Conservation (phyloP, 495 filamentous ascomycete genomes). For the Penicillium odoratum region DNA sequence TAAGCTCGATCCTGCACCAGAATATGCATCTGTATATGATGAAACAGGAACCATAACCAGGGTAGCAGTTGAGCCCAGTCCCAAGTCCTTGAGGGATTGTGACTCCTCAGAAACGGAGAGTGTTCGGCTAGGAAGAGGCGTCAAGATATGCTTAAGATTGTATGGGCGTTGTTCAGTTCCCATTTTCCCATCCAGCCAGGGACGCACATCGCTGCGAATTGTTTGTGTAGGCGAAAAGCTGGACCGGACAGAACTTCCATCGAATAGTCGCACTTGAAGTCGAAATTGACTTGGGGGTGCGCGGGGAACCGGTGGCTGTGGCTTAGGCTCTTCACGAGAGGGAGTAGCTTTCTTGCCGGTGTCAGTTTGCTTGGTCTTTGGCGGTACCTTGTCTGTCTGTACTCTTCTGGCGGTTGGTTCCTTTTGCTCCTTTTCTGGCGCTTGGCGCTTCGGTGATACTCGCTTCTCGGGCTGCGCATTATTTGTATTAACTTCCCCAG, state of each 20-base stretch:
- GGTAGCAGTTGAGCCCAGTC: slow-evolving; percentile 73
- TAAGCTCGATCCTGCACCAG: slow-evolving; percentile 36
- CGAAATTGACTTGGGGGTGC: slow-evolving; percentile 47
- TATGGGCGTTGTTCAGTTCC: slow-evolving; percentile 60
- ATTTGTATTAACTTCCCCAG: neutral
- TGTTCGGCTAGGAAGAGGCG: slow-evolving; percentile 71
- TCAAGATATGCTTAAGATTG: slow-evolving; percentile 80
- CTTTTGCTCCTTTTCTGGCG: neutral
- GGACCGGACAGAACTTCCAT: slow-evolving; percentile 74
- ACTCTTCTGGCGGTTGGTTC: slow-evolving; percentile 6
- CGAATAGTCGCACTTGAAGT: slow-evolving; percentile 80
- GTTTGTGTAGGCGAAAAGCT: slow-evolving; percentile 66
- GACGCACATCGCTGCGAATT: slow-evolving; percentile 66
- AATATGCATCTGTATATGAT: slow-evolving; percentile 63
- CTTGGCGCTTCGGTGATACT: slow-evolving; percentile 7
- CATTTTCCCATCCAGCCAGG: slow-evolving; percentile 68
- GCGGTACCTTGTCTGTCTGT: neutral
- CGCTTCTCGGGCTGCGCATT: neutral
- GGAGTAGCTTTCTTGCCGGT: slow-evolving; percentile 1
- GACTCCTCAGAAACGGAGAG: slow-evolving; percentile 75
- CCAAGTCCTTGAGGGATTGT: slow-evolving; percentile 62
- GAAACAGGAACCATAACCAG: slow-evolving; percentile 75
- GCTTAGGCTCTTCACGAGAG: slow-evolving; percentile 14
- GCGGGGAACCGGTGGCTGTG: slow-evolving; percentile 15
- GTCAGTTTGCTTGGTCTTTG: slow-evolving; percentile 16